Evolutionary conservation across 2,329 filamentous ascomycete species (phyloP).

Genomic region (Graphilbum fragrans): DNA sequence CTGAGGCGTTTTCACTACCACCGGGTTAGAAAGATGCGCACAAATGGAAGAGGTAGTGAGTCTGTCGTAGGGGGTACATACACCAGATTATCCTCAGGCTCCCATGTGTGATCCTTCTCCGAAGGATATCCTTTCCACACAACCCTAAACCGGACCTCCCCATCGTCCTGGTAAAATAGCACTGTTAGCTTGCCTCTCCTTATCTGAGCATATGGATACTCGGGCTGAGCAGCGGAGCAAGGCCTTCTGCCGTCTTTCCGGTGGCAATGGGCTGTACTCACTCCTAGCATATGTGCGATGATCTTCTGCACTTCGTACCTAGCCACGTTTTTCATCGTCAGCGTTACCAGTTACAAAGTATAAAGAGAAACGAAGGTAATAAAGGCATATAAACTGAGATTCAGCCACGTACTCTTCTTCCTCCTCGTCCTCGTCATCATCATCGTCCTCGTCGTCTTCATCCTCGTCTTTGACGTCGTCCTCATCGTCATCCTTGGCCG

Average conservation of each 20-base stretch:
- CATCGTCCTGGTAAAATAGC: constrained; percentile 19
- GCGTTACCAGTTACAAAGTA: not conserved
- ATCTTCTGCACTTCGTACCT: constrained; percentile 70
- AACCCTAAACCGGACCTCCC: constrained; percentile 50
- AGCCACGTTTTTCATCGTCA: not conserved
- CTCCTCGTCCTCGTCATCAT: constrained; percentile 16
- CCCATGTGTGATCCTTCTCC: constrained; percentile 63
- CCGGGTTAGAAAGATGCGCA: too few species aligned
- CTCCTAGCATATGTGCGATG: constrained; percentile 48
- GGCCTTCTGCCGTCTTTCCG: not conserved
- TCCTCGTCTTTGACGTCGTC: constrained; percentile 17
- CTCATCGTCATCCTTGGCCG: constrained; percentile 4
- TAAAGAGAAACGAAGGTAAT: too few species aligned
- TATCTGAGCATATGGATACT: not conserved
- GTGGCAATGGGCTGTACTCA: constrained; percentile 3
- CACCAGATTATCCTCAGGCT: constrained; percentile 60
- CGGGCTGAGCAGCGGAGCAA: not conserved
- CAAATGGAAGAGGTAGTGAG: not conserved
- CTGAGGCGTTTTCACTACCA: constrained; percentile 40
- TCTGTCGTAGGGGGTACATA: constrained; percentile 24
- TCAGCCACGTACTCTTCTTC: constrained; percentile 30
- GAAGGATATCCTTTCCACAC: constrained; percentile 74
- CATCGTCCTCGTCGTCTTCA: constrained; percentile 12
- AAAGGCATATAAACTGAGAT: not conserved
- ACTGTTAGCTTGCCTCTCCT: not conserved